A percentile compares a stretch with the other conserved stretches of the same genome.
These are phyloP conservation scores for Pleurotus sapidus DNA, from an alignment of 768 basidiomycete species.

Conservation along the genomic window DNA sequence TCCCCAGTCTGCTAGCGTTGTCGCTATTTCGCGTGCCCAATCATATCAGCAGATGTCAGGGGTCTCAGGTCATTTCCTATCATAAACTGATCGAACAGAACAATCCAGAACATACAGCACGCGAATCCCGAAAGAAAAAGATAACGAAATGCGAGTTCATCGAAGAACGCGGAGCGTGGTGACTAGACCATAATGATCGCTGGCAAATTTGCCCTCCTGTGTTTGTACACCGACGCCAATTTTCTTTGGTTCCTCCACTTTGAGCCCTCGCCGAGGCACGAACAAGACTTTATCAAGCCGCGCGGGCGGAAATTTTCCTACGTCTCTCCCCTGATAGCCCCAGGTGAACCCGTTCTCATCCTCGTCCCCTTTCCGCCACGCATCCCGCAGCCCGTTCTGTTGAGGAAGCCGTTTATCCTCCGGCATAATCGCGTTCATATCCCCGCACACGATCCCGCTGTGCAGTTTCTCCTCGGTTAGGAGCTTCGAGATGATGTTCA, in stretches of 20 bases:
- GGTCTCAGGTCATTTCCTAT: no score
- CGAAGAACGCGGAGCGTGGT: constrained; percentile 6
- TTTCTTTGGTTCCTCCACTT: constrained; percentile 48
- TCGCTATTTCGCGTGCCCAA: no score
- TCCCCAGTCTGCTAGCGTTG: no score
- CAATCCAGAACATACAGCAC: neutral
- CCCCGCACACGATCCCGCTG: constrained; percentile 66
- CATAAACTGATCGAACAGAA: neutral
- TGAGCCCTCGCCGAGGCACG: constrained; percentile 42
- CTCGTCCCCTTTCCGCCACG: constrained; percentile 47
- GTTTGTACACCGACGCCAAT: constrained; percentile 59
- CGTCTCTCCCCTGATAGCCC: constrained; percentile 58
- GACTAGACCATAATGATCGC: constrained; percentile 67
- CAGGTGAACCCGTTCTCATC: constrained; percentile 57
- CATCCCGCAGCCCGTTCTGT: constrained; percentile 52
- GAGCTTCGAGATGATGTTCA: constrained; percentile 48
- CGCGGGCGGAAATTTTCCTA: constrained; percentile 40
- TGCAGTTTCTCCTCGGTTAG: constrained; percentile 44
- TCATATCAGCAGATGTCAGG: no score
- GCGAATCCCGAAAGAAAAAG: neutral
- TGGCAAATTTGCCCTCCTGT: constrained; percentile 36
- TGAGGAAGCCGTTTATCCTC: constrained; percentile 40
- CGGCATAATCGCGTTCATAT: constrained; percentile 65
- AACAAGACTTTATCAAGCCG: constrained; percentile 70
- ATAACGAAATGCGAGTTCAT: neutral